These are phyloP conservation scores for Trichoderma hamatum DNA, from an alignment of 2,329 filamentous ascomycete species.

Conservation along the genomic window DNA sequence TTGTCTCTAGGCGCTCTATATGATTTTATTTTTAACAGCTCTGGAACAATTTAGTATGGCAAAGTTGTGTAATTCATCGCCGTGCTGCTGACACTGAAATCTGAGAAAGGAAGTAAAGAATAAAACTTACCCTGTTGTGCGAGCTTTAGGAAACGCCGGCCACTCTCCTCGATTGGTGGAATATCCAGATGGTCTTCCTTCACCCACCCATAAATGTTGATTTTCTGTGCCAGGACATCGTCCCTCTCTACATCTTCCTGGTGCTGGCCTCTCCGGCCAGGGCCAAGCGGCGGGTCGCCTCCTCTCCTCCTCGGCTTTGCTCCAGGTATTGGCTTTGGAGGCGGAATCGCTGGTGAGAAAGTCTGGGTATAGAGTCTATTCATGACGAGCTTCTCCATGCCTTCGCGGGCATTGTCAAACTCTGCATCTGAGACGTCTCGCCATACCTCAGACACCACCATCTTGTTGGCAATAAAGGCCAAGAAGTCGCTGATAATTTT, in stretches of 20 bases:
- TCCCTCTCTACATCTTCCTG: slow-evolving; percentile 98
- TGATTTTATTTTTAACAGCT: slow-evolving; percentile 92
- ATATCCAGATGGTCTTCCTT: slow-evolving; percentile 93
- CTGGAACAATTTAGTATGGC: slow-evolving; percentile 46
- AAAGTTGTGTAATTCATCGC: slow-evolving; percentile 27
- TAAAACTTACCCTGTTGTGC: slow-evolving; percentile 74
- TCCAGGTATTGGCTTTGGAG: slow-evolving; percentile 72
- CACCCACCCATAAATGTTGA: slow-evolving; percentile 96
- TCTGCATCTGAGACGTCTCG: slow-evolving; percentile 92
- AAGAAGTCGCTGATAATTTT: slow-evolving; percentile 98
- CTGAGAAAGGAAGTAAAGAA: background rate
- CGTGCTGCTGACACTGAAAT: background rate
- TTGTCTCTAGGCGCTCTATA: slow-evolving; percentile 98
- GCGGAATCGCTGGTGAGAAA: slow-evolving; percentile 89
- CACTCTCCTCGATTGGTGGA: slow-evolving; percentile 78
- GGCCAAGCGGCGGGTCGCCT: slow-evolving; percentile 69
- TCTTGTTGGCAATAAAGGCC: slow-evolving; percentile 96
- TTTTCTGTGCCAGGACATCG: slow-evolving; percentile 93
- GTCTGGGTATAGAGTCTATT: slow-evolving; percentile 94
- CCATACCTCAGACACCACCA: slow-evolving; percentile 97
- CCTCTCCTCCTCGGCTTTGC: slow-evolving; percentile 70
- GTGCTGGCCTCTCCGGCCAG: slow-evolving; percentile 90
- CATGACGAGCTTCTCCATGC: slow-evolving; percentile 99
- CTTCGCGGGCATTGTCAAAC: slow-evolving; percentile 96
- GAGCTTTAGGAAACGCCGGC: slow-evolving; percentile 81